Evolutionary conservation across 495 filamentous ascomycete species (phyloP), one percentile per base, ranked within the genome.

Genomic region (Aspergillus olivimuriae): DNA sequence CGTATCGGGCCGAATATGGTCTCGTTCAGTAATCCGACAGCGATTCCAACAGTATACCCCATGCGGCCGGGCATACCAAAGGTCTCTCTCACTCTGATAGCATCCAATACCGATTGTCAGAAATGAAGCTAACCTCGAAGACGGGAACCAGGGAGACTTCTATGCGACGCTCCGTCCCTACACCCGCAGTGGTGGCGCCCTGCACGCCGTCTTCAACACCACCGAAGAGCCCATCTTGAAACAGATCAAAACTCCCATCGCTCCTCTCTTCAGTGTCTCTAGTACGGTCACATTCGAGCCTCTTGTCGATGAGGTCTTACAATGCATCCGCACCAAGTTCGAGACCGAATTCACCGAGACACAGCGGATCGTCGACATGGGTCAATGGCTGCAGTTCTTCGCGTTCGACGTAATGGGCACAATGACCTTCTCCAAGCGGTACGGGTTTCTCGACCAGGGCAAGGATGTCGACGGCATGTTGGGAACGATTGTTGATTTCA

Each of bases 1-100:
- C 69, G 81, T 6, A 55, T 82, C 4, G 79, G 79, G 0, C 80
- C 81, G 4, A 70, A 78, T 15, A 66, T 72, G 21, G 62, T 83
- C 12, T 80, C 72, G 34, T 65, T 82, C 12, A 48, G 63, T 26
- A 66, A 72, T 23, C 49, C 50, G 7, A 63, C 65, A 19, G 74
- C 58, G 0, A 65, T 74, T 26, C 49, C 46, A n/a, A 46, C 20
- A 0, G 63, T 78, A 1, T 78, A 78, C 28, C 22, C 24, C 3
- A 39, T 31, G 20, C 6, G 28, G 9, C 3, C 17, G 3, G 43
- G 35, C 9, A 31, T 46, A 8, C 20, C 12, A 15, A 46, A 46
- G 35, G 43, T 38, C n/a, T 32, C 9, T 16, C 26, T 34, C n/a
- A n/a, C n/a, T n/a, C n/a, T n/a, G n/a, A n/a, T n/a, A n/a, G n/a